Base-by-base conservation (phyloP, 176 grass and related monocot genomes). In the Zea mays region DNA sequence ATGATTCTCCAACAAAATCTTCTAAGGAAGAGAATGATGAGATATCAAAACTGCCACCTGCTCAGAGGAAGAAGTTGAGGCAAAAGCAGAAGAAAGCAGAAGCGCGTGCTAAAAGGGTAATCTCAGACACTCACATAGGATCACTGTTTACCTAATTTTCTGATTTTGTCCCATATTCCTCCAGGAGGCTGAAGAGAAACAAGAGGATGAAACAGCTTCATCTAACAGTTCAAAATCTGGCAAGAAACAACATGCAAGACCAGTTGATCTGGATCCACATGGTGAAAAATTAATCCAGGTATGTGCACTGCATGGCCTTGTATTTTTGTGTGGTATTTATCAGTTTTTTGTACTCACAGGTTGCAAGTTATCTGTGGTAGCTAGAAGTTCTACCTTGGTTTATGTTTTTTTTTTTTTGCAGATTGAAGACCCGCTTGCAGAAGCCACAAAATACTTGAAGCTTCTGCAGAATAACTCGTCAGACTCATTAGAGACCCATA, bases 81-180 rank as follows among this genome's bases (percentile, higher is more conserved):
- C 96, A 96, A 86, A 99, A 99, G 65, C 96, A 99, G 64, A 99
- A 96, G 65, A 99, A 99, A 41, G 96, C 92, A 20, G 96, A 95
- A 82, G 96, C 96, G 20, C 96, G 96, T 85, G 96, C 96, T 59
- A 96, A 93, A 85, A 95, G 93, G 89, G 96, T 99, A 95, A 87
- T 33, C 43, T 86, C 19, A 6, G 15, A 76, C 35, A 33, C 54
- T 83, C 20, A 62, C 34, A 14, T 75, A 55, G n/a, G 60, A 73
- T 82, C 16, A 81, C 21, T 68, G 56, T 7, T 45, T 78, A 41
- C n/a, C 41, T 43, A 62, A 35, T 59, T 76, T 21, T 51, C 58
- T 83, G 21, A 78, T 73, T 64, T 75, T 82, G 3, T 41, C 35
- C 65, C 74, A 36, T 86, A 89, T 62, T 76, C 39, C 69, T 59